phyloP scores from a whole-genome alignment of 768 basidiomycete genomes.

The Lentinula detonsa region DNA sequence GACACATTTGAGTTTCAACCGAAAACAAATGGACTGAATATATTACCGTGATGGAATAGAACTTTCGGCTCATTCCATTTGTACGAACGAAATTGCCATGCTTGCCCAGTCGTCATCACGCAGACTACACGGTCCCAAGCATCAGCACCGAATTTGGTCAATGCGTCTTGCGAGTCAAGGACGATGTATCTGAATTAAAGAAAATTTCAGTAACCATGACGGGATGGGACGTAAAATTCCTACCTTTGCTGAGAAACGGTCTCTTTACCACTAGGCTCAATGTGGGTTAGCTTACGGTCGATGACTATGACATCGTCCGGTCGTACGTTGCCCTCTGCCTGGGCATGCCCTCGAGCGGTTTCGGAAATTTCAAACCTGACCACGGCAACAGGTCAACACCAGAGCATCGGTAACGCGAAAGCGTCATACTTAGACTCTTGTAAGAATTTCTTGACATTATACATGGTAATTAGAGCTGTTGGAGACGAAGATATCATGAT shows the following conservation, averaged over 20 bases:
- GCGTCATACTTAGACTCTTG: conserved; percentile 73
- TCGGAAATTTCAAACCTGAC: conserved; percentile 69
- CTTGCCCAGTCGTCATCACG: conserved; percentile 97
- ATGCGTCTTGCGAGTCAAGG: conserved; percentile 88
- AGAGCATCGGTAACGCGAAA: neutral
- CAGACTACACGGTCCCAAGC: conserved; percentile 97
- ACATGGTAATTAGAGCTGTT: conserved; percentile 93
- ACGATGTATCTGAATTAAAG: conserved; percentile 60
- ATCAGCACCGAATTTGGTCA: conserved; percentile 87
- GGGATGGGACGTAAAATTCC: neutral
- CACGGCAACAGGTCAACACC: neutral
- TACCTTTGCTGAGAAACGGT: conserved; percentile 37
- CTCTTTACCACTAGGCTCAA: conserved; percentile 61
- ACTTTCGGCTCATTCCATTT: conserved; percentile 94
- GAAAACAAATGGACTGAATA: neutral
- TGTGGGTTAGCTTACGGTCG: conserved; percentile 73
- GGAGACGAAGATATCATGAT: conserved; percentile 97
- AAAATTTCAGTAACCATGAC: neutral
- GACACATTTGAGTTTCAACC: neutral
- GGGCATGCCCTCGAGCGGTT: conserved; percentile 63
- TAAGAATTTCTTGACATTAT: conserved; percentile 92
- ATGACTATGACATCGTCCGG: conserved; percentile 86
- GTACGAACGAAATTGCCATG: conserved; percentile 97
- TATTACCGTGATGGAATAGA: conserved; percentile 87
- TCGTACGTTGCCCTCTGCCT: conserved; percentile 63